These are phyloP conservation scores for Ogataea zsoltii DNA, from an alignment of 805 yeast genomes.

Conservation along the genomic window DNA sequence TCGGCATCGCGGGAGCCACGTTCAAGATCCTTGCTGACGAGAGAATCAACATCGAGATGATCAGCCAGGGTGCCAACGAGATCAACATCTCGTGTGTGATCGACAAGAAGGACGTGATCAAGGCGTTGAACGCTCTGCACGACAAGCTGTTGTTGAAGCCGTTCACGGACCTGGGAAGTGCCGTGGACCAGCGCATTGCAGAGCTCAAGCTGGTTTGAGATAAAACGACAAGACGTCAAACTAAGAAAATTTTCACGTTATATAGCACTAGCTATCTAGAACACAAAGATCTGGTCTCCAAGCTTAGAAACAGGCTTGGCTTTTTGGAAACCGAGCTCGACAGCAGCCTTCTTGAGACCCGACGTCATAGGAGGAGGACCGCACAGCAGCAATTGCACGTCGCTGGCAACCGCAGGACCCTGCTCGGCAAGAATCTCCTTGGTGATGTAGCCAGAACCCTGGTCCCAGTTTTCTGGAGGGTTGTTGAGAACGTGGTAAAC, in stretches of 20 bases:
- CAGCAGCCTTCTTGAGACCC: slow-evolving; percentile 78
- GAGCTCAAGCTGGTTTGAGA: slow-evolving; percentile 39
- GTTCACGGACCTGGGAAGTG: slow-evolving; percentile 32
- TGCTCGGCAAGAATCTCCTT: slow-evolving; percentile 64
- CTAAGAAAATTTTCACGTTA: not conserved
- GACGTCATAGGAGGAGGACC: slow-evolving; percentile 95
- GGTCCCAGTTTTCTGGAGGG: slow-evolving; percentile 72
- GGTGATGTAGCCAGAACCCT: slow-evolving; percentile 79
- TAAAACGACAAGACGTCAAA: not conserved
- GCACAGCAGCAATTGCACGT: slow-evolving; percentile 75
- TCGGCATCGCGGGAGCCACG: slow-evolving; percentile 97
- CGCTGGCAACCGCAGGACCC: slow-evolving; percentile 61
- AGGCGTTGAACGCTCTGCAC: slow-evolving; percentile 86
- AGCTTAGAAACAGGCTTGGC: slow-evolving; percentile 87
- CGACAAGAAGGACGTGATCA: slow-evolving; percentile 74
- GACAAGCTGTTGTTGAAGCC: slow-evolving; percentile 62
- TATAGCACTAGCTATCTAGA: slow-evolving; percentile 40
- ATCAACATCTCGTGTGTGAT: slow-evolving; percentile 96
- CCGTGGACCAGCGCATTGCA: slow-evolving; percentile 46
- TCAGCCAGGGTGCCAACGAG: slow-evolving; percentile 97
- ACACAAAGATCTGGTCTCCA: slow-evolving; percentile 88
- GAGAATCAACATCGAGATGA: slow-evolving; percentile 94
- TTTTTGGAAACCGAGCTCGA: slow-evolving; percentile 72
- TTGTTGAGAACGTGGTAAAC: slow-evolving; percentile 76
- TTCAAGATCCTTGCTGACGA: slow-evolving; percentile 92